Evolutionary conservation across 1,139 yeast genomes (phyloP), one percentile per base, ranked within the genome.

Genomic region (Magnusiomyces paraingens): DNA sequence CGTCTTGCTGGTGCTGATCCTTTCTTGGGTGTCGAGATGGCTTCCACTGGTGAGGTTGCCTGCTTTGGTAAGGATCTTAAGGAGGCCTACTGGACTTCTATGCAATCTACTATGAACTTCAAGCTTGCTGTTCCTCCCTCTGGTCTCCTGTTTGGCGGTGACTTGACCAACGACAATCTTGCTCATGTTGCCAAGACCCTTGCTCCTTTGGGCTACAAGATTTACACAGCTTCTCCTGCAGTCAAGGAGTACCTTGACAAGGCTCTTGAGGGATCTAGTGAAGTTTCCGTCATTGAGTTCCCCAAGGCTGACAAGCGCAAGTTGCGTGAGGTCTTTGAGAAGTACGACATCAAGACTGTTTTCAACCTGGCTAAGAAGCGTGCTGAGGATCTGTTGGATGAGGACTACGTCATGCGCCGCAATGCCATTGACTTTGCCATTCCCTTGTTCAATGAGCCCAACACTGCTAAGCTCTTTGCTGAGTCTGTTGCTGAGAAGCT

Each of bases 1-100:
- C 86, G 99, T 75, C 80, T 93, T 66, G 97, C 98, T 14, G 99
- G 99, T 61, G 99, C 99, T 49, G 99, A 93, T 71, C 99, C 99
- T 61, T 90, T 87, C 79, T 79, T 93, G 68, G 99, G 99, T 58
- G 99, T 93, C 62, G 99, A 93, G 76, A 93, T 93, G 99, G 86
- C 98, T 5, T 91, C 98, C 14, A 93, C 99, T 51, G 99, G 99
- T 70, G 99, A 93, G 75, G 86, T 93, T 67, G 99, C 99, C 29
- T 87, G 96, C 70, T 93, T 93, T 69, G 99, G 99, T 65, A 77
- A 76, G 61, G 85, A 89, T 70, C 73, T 85, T 60, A 68, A 80
- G 59, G 99, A 93, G 72, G 96, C 98, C 42, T 93, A 93, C 78
- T 93, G 98, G 98, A 86, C 97, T 41, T 86, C 98, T 14, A 82